Base-by-base conservation (phyloP, 192 early-diverging fungal species). In the Dispira simplex region DNA sequence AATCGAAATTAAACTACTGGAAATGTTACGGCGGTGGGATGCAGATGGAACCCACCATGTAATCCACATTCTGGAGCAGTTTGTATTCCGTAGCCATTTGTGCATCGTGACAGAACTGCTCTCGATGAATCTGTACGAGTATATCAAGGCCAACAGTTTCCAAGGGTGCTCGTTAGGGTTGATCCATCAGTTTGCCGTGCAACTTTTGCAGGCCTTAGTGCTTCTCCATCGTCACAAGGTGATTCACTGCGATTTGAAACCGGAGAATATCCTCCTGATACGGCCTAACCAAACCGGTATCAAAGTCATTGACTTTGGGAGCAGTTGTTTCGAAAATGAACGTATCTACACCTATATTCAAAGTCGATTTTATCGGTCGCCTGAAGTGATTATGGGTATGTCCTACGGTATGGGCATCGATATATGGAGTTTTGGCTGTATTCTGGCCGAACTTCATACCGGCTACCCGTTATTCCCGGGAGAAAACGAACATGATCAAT, bases 261-360 rank as follows among this genome's bases (percentile, higher is more conserved):
- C 93, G 6, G 94, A 97, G 81, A 97, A 97, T 68, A 82, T 97
- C 14, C 63, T 97, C 63, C 70, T 97, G 20, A 82, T 82, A 55
- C 83, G 86, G 59, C 81, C 86, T 27, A 72, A 79, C 55, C 73
- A 70, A 20, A 20, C 44, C 21, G 62, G 14, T n/a, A 91, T 98
- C 73, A 98, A 98, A 79, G 93, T 98, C 18, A 98, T 98, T 75
- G 96, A 98, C 72, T 93, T 98, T 67, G 96, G 96, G 44, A 91
- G 88, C 65, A 91, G 88, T 72, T 98, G 95, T 67, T 85, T 90
- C 27, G 90, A 92, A 67, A 81, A 82, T 56, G 93, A 98, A 71
- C 85, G 89, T 68, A 86, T 97, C 45, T 98, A 98, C 72, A 97
- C 96, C 6, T 98, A 98, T 66, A 96, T 98, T 55, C 96, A 98